These are phyloP conservation scores for Plasmodiophora brassicae DNA, from an alignment of 208 protist species.

Conservation along the genomic window DNA sequence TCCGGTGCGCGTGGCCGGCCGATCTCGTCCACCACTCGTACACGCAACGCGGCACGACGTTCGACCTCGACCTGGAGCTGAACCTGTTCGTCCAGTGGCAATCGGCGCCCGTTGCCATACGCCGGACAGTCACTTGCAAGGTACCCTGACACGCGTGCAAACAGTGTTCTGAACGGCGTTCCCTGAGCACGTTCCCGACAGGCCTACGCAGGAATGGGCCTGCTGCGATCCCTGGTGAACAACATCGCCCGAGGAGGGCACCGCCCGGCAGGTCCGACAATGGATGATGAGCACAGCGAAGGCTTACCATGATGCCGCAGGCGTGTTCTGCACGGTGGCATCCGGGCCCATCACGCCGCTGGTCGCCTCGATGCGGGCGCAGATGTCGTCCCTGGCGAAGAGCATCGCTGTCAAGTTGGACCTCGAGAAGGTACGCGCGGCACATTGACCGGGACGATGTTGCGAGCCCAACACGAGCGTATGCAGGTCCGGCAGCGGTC, in stretches of 20 bases:
- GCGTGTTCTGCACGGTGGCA: not conserved
- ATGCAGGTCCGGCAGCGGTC: too few species aligned
- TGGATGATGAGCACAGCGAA: not conserved
- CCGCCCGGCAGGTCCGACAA: not conserved
- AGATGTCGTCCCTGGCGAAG: too few species aligned
- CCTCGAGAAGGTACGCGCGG: too few species aligned
- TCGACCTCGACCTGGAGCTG: slow-evolving; percentile 1
- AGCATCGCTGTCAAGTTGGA: too few species aligned
- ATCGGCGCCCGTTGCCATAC: not conserved
- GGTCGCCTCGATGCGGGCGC: too few species aligned
- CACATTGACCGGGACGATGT: too few species aligned
- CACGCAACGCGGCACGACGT: not conserved
- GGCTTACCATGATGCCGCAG: not conserved
- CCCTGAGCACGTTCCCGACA: too few species aligned
- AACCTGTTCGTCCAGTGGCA: not conserved
- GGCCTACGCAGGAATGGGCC: not conserved
- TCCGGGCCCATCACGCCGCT: too few species aligned
- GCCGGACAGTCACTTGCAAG: not conserved
- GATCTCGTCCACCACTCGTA: not conserved
- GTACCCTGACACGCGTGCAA: not conserved
- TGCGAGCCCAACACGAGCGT: too few species aligned
- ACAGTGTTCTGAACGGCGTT: not conserved
- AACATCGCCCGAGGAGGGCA: not conserved
- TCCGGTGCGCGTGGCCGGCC: not conserved
- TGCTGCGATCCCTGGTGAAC: not conserved